Base-by-base conservation (phyloP, 1,139 yeast genomes). In the Arxiozyma heterogenica region DNA sequence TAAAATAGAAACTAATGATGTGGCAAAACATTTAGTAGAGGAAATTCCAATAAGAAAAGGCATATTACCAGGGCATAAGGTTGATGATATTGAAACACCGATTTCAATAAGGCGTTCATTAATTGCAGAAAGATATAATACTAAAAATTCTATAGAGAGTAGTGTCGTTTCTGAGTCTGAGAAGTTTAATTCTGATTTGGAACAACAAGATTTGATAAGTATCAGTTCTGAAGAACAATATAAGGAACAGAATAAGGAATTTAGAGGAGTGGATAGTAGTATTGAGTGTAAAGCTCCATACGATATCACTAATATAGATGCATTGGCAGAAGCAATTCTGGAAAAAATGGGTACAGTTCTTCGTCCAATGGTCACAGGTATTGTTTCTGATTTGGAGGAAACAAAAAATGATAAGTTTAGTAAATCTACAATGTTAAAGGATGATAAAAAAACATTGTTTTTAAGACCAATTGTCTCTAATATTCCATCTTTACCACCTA, bases 1-100 rank as follows among this genome's bases (percentile, higher is more conserved):
- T 50, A 57, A 59, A 39, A 21, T 57, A n/a, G 56, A 56, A 48
- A 42, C 22, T 12, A 54, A 47, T 41, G 34, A 21, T 18, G 9
- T 22, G n/a, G 21, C 34, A 17, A 41, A 50, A 30, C 20, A 23
- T 38, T n/a, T 43, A 6, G 43, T 49, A 1, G 54, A 54, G 45
- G 54, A 54, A 38, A 27, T 46, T 1, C 22, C 52, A 11, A 50
- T 15, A 39, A 30, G 30, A 30, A 23, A 41, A 34, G 45, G 47
- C 25, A 18, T 25, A n/a, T 39, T 47, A 23, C 23, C 41, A 18
- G 41, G 41, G 7, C 48, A 45, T 17, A 30, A 18, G 41, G n/a
- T 25, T 44, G 38, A 25, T 8, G 47, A 23, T n/a, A 44, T 23
- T 25, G 47, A 44, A 15, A 44, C 38, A 18, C 47, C 47, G 5